Conservation (phyloP, 1,284 basidiomycete genomes). For the Rhodotorula sp. region DNA sequence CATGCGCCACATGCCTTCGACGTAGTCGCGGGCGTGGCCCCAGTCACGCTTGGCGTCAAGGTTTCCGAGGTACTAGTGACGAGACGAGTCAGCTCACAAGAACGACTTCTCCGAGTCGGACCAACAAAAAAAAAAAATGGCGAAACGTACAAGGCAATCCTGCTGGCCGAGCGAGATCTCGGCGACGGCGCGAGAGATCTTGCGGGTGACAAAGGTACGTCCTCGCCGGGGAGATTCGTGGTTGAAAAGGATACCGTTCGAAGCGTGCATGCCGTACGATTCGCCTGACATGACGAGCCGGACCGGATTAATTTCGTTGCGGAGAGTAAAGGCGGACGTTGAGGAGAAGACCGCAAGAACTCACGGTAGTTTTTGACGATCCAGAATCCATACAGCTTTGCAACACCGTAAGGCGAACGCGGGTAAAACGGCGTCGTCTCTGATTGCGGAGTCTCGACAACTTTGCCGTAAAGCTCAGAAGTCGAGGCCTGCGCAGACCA, state of each 20-base stretch:
- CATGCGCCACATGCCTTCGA: constrained; percentile 85
- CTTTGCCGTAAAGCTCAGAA: constrained; percentile 89
- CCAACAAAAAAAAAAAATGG: background rate
- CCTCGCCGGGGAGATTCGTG: constrained; percentile 89
- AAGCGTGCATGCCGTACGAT: constrained; percentile 87
- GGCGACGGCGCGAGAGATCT: constrained; percentile 83
- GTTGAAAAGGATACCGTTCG: constrained; percentile 63
- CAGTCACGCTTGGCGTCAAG: constrained; percentile 87
- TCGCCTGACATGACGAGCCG: constrained; percentile 52
- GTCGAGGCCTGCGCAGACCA: constrained; percentile 71
- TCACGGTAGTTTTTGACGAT: constrained; percentile 82
- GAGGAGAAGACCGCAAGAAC: background rate
- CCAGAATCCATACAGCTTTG: constrained; percentile 64
- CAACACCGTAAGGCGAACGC: constrained; percentile 84
- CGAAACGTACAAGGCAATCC: constrained; percentile 59
- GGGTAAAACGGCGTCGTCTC: constrained; percentile 94
- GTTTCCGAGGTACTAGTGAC: constrained; percentile 71
- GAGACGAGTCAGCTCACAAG: background rate
- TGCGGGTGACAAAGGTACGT: constrained; percentile 88
- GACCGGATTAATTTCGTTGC: too few species aligned
- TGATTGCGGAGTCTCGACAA: constrained; percentile 83
- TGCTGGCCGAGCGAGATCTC: constrained; percentile 84
- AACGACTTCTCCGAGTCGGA: too few species aligned
- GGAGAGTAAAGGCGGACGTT: too few species aligned
- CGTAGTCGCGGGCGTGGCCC: constrained; percentile 66